Evolutionary conservation across 305 asterid genomes (phyloP).

Genomic region (Fraxinus platypoda): DNA sequence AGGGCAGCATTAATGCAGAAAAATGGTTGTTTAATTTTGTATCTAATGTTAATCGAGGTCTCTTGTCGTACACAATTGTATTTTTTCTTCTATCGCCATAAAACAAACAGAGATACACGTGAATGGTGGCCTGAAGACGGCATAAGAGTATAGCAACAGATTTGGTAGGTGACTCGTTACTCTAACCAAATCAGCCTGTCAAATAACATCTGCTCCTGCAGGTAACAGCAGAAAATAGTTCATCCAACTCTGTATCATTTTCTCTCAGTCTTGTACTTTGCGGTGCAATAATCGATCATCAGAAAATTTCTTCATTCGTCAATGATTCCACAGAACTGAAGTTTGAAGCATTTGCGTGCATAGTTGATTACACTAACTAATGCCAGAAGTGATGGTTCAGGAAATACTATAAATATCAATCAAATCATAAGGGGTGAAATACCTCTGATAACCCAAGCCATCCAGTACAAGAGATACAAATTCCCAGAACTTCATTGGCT

Average conservation of each 20-base stretch:
- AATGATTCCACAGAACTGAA: not conserved
- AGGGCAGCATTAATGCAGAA: not conserved
- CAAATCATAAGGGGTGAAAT: slow-evolving; percentile 25
- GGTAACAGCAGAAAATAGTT: not conserved
- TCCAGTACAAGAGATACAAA: slow-evolving; percentile 55
- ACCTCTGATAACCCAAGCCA: slow-evolving; percentile 78
- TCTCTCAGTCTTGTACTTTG: not conserved
- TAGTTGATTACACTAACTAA: not conserved
- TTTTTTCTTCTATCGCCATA: not conserved
- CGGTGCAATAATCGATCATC: not conserved
- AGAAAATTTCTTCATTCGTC: not conserved
- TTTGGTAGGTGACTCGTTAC: not conserved
- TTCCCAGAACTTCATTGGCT: slow-evolving; percentile 67
- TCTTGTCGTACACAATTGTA: not conserved
- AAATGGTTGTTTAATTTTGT: not conserved
- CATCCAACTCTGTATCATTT: not conserved
- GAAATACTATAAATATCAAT: slow-evolving; percentile 21
- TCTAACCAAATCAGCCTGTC: not conserved
- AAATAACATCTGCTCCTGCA: not conserved
- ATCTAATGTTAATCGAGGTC: not conserved
- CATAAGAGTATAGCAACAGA: not conserved
- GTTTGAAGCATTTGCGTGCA: not conserved
- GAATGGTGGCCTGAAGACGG: not conserved
- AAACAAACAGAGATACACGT: not conserved
- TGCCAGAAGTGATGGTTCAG: slow-evolving; percentile 16